Conservation (phyloP, 2,329 filamentous ascomycete species). For the Aureobasidium uvarum region DNA sequence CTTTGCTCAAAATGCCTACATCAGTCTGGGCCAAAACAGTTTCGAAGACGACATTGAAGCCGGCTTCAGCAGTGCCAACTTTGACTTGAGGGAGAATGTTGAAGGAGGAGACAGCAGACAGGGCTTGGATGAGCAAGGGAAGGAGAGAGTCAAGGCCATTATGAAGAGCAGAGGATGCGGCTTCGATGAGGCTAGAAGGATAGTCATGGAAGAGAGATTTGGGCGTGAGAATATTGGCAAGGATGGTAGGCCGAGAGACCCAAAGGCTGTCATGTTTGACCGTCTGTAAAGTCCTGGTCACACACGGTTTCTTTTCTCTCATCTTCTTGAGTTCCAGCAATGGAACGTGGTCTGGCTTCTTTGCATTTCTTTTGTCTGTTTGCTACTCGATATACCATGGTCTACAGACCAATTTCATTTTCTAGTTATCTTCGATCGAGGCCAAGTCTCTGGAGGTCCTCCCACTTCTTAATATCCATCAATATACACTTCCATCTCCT, state of each 20-base stretch:
- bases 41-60: slow-evolving; percentile 86
- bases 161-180: slow-evolving; percentile 82
- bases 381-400: slow-evolving; percentile 1
- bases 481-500: slow-evolving; percentile 12
- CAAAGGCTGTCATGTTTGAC: slow-evolving; percentile 88
- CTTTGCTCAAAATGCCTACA: slow-evolving; percentile 62
- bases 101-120: slow-evolving; percentile 72
- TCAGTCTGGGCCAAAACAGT: slow-evolving; percentile 65
- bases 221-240: slow-evolving; percentile 82
- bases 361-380: not conserved
- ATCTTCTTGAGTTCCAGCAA: not conserved
- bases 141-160: slow-evolving; percentile 78
- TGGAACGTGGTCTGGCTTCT: not conserved
- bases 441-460: no score
- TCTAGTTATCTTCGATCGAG: not conserved
- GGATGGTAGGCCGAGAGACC: slow-evolving; percentile 84
- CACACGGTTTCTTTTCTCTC: not conserved
- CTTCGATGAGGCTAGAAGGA: slow-evolving; percentile 87
- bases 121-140: slow-evolving; percentile 76
- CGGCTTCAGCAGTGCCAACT: slow-evolving; percentile 72
- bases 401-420: not conserved
- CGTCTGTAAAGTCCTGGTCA: slow-evolving; percentile 10
- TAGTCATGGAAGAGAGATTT: slow-evolving; percentile 84
- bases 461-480: not conserved
- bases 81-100: slow-evolving; percentile 79